These are phyloP conservation scores for Vitis hybrid DNA, from an alignment of 177 flowering plant genomes.

Conservation along the genomic window DNA sequence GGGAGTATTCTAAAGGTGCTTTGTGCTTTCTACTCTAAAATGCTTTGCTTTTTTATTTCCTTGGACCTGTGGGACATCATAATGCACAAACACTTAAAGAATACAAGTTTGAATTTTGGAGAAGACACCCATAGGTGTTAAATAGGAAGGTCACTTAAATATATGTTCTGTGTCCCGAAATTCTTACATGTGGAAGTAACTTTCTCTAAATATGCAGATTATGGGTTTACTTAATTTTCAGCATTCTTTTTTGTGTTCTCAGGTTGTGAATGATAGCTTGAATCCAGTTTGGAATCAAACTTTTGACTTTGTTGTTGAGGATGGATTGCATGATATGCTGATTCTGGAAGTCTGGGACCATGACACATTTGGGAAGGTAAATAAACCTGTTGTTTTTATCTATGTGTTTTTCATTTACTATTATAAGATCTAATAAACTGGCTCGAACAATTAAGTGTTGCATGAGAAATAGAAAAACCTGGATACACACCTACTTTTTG, in stretches of 20 bases:
- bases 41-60: neutral
- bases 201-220: neutral
- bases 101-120: too few relatives aligned
- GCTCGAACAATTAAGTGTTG: too few relatives aligned
- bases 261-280: constrained; percentile 85
- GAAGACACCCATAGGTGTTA: too few relatives aligned
- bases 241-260: constrained; percentile 21
- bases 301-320: constrained; percentile 97
- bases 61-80: too few relatives aligned
- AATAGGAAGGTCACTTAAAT: neutral
- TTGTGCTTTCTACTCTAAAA: neutral
- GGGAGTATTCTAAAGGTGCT: neutral
- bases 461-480: too few relatives aligned
- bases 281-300: constrained; percentile 99
- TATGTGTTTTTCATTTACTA: neutral
- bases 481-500: too few relatives aligned
- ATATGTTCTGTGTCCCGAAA: neutral
- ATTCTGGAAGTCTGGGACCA: constrained; percentile 89
- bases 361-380: constrained; percentile 98
- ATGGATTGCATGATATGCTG: constrained; percentile 95
- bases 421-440: too few relatives aligned
- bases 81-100: too few relatives aligned
- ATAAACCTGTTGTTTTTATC: neutral
- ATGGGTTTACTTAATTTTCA: neutral
- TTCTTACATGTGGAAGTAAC: neutral